phyloP scores from a whole-genome alignment of 2,329 filamentous ascomycete species.

The Tolypocladium inflatum region DNA sequence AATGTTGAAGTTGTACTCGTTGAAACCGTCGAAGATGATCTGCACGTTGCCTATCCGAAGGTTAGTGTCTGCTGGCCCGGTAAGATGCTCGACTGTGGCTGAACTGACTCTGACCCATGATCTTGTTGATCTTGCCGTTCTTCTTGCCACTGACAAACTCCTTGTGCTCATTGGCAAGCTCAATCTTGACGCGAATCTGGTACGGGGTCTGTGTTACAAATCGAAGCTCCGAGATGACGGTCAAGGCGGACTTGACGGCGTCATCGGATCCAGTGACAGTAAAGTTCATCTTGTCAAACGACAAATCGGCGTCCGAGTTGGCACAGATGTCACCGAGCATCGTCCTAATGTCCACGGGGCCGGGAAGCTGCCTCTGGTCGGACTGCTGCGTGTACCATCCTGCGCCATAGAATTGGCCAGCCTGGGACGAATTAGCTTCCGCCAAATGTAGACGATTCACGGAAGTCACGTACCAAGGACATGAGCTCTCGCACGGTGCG shows the following conservation, averaged over 20 bases:
- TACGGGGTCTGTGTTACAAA: slow-evolving; percentile 83
- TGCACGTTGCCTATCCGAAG: slow-evolving; percentile 69
- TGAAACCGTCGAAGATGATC: slow-evolving; percentile 98
- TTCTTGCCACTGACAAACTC: slow-evolving; percentile 99
- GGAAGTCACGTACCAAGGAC: slow-evolving; percentile 59
- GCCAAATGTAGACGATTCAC: not conserved
- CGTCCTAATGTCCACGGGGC: slow-evolving; percentile 67
- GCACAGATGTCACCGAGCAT: slow-evolving; percentile 95
- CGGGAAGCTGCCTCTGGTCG: slow-evolving; percentile 51
- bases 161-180: slow-evolving; percentile 98
- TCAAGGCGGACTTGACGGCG: slow-evolving; percentile 88
- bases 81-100: not conserved
- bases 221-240: slow-evolving; percentile 82
- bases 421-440: slow-evolving; percentile 39
- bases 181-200: slow-evolving; percentile 94
- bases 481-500: slow-evolving; percentile 93
- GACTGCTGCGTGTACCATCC: slow-evolving; percentile 88
- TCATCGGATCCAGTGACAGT: slow-evolving; percentile 94
- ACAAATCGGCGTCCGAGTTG: slow-evolving; percentile 89
- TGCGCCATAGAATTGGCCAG: slow-evolving; percentile 94
- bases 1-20: slow-evolving; percentile 99
- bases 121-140: slow-evolving; percentile 99
- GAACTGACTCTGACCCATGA: slow-evolving; percentile 83
- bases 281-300: slow-evolving; percentile 90
- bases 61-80: not conserved